phyloP scores from a whole-genome alignment of 352 stramenopile species.

The Phytophthora palmivora region DNA sequence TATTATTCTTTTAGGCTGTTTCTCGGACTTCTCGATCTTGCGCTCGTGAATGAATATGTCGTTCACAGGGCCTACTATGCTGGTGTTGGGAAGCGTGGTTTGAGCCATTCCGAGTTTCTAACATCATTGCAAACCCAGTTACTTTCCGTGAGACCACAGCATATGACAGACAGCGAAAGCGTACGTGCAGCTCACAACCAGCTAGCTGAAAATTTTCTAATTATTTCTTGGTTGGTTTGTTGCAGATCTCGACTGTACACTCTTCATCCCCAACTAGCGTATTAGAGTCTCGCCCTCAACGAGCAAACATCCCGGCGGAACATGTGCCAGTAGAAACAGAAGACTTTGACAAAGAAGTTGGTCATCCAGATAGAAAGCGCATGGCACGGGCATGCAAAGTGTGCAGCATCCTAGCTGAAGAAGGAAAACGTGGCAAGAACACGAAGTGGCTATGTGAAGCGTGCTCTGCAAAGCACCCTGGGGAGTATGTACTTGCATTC shows the following conservation, averaged over 20 bases:
- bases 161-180: no score
- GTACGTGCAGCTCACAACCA: no score
- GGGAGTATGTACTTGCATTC: neutral
- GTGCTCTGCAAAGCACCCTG: no score
- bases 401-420: neutral
- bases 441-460: neutral
- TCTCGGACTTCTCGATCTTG: constrained; percentile 1
- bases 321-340: neutral
- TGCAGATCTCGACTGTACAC: no score
- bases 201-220: no score
- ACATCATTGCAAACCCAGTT: no score
- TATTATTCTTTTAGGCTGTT: neutral
- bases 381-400: no score
- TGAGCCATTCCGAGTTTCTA: neutral
- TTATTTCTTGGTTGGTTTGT: no score
- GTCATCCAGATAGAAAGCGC: neutral
- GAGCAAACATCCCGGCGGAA: no score
- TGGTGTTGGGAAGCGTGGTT: neutral
- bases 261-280: no score
- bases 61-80: neutral
- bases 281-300: no score
- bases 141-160: no score
- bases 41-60: constrained; percentile 1
- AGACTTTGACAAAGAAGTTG: constrained; percentile 1
- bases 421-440: constrained; percentile 1